Conservation (phyloP, 2,329 filamentous ascomycete species). For the Nigrograna mackinnonii region DNA sequence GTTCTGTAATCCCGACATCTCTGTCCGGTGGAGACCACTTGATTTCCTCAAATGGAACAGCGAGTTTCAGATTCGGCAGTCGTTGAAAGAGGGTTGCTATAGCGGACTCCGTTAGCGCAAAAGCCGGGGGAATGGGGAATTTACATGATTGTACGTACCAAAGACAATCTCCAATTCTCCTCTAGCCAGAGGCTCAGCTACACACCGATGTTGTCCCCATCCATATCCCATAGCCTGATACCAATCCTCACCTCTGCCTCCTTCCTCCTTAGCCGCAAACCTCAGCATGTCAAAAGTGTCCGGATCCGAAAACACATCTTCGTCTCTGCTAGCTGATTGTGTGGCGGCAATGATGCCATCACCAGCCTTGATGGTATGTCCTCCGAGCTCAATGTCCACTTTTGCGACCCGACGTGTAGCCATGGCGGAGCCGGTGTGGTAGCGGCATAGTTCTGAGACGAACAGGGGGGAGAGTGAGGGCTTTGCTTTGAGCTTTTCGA, state of each 20-base stretch:
- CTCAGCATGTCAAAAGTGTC: conserved; percentile 45
- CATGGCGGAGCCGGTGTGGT: conserved; percentile 52
- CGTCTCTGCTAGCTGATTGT: conserved; percentile 53
- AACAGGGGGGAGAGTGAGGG: conserved; percentile 44
- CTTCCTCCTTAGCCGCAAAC: conserved; percentile 17
- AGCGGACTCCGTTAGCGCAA: conserved; percentile 1
- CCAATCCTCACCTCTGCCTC: conserved; percentile 16
- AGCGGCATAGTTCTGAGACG: conserved; percentile 55
- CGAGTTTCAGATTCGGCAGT: conserved; percentile 46
- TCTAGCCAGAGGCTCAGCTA: conserved; percentile 50
- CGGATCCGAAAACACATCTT: conserved; percentile 34
- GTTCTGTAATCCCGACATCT: conserved; percentile 47
- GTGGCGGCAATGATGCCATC: conserved; percentile 55
- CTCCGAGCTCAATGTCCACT: conserved; percentile 50
- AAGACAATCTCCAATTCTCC: conserved; percentile 51
- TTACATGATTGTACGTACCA: conserved; percentile 31
- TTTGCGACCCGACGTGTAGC: conserved; percentile 54
- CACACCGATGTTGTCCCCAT: conserved; percentile 51
- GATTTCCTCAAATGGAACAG: conserved; percentile 44
- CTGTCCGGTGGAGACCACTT: conserved; percentile 42
- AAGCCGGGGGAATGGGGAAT: background rate
- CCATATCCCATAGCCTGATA: conserved; percentile 49
- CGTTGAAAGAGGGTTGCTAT: conserved; percentile 39
- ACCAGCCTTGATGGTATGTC: conserved; percentile 46
- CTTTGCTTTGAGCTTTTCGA: conserved; percentile 45